Conservation (phyloP, 352 stramenopile species). For the Halophytophthora batemanensis region DNA sequence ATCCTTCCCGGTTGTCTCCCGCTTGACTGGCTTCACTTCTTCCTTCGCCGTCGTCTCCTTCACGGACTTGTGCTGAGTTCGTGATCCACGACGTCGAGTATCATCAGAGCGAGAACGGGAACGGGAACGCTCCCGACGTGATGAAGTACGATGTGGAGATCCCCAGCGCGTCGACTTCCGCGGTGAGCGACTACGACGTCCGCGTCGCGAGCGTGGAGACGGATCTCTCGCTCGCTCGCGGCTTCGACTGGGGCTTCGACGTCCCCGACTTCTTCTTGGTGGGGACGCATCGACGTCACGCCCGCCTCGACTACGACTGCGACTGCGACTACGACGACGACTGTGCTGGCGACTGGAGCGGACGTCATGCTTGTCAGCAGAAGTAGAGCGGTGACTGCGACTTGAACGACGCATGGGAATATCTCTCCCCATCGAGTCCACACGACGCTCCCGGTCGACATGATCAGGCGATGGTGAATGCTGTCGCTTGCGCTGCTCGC, state of each 20-base stretch:
- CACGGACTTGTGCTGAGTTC: no score
- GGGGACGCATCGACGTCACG: conserved; percentile 7
- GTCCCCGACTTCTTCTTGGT: conserved; percentile 6
- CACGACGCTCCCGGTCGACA: conserved; percentile 16
- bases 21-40: not conserved
- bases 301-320: not conserved
- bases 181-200: conserved; percentile 12
- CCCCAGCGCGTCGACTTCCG: conserved; percentile 22
- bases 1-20: not conserved
- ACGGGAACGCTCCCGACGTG: conserved; percentile 12
- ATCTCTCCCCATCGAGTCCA: conserved; percentile 32
- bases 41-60: conserved; percentile 7
- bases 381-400: conserved; percentile 7
- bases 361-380: conserved; percentile 2
- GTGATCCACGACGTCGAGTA: no score
- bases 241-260: conserved; percentile 13
- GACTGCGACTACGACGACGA: conserved; percentile 3
- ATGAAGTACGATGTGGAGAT: conserved; percentile 10
- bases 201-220: conserved; percentile 14
- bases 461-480: conserved; percentile 10
- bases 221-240: no score
- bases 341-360: conserved; percentile 5
- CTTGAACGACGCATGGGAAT: conserved; percentile 12
- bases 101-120: no score
- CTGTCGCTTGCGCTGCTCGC: conserved; percentile 4